Percentiles rank a stretch among this genome's conserved stretches.
Evolutionary conservation across 1,139 yeast genomes (phyloP).

Genomic region (Blastobotrys persicus): DNA sequence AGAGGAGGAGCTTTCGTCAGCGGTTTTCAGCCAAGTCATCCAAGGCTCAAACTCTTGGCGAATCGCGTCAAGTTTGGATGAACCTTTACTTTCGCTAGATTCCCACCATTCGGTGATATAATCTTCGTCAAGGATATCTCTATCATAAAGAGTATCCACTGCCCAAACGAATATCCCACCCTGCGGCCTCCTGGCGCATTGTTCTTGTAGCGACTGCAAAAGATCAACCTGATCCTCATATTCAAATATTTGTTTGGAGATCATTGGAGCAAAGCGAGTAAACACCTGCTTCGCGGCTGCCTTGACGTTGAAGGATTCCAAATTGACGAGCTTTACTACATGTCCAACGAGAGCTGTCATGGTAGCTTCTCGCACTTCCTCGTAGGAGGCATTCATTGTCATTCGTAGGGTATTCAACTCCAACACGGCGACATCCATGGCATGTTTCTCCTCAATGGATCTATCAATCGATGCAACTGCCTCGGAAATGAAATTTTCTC

Average conservation of each 20-base stretch:
- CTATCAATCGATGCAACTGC: conserved; percentile 93
- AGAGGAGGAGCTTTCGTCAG: conserved; percentile 64
- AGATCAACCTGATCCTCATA: conserved; percentile 74
- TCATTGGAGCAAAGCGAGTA: conserved; percentile 52
- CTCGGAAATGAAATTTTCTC: conserved; percentile 81
- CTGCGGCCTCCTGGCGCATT: conserved; percentile 41
- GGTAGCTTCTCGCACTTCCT: conserved; percentile 85
- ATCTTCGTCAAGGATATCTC: conserved; percentile 80
- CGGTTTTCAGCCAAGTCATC: conserved; percentile 83
- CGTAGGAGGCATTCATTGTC: conserved; percentile 95
- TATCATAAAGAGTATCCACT: conserved; percentile 68
- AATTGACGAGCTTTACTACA: conserved; percentile 66
- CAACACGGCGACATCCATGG: conserved; percentile 84
- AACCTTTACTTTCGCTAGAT: conserved; percentile 41
- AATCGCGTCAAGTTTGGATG: conserved; percentile 46
- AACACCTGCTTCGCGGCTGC: conserved; percentile 76
- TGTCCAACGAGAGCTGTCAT: conserved; percentile 66
- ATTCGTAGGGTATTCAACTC: conserved; percentile 92
- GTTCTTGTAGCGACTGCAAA: conserved; percentile 54
- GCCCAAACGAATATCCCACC: conserved; percentile 63
- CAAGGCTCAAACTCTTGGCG: conserved; percentile 49
- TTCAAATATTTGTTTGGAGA: conserved; percentile 65
- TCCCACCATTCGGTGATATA: conserved; percentile 79
- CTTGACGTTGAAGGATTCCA: conserved; percentile 70
- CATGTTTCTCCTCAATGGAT: conserved; percentile 89